Evolutionary conservation across 2,329 filamentous ascomycete genomes (phyloP).

Genomic region (Talaromyces rugulosus): DNA sequence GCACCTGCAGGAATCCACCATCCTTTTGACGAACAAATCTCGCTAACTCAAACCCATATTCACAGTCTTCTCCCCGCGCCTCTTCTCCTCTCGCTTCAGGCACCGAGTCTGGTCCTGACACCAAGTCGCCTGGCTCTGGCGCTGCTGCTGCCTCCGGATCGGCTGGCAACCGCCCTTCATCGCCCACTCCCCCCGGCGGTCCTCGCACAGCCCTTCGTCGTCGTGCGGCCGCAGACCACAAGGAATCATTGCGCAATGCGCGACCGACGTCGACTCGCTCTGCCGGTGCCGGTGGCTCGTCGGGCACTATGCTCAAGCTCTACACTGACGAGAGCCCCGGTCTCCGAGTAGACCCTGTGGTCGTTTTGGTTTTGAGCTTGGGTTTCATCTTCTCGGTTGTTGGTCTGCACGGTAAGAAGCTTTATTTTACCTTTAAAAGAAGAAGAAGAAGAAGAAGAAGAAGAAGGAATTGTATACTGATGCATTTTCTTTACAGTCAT

Average conservation of each 20-base stretch:
- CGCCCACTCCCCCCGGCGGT: slow-evolving; percentile 85
- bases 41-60: not conserved
- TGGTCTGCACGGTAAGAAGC: slow-evolving; percentile 79
- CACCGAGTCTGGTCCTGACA: slow-evolving; percentile 42
- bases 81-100: slow-evolving; percentile 42
- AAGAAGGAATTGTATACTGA: slow-evolving; percentile 12
- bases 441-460: not conserved
- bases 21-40: not conserved
- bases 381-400: slow-evolving; percentile 99
- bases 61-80: slow-evolving; percentile 36
- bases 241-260: slow-evolving; percentile 93
- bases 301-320: slow-evolving; percentile 96
- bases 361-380: slow-evolving; percentile 90
- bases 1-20: not conserved
- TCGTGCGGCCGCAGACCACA: slow-evolving; percentile 92
- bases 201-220: slow-evolving; percentile 93
- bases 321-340: slow-evolving; percentile 99
- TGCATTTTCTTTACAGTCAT: slow-evolving; percentile 61
- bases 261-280: slow-evolving; percentile 88
- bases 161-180: slow-evolving; percentile 71
- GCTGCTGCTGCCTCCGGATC: slow-evolving; percentile 58
- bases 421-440: not conserved
- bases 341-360: slow-evolving; percentile 95
- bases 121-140: slow-evolving; percentile 31
- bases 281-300: slow-evolving; percentile 91